Evolutionary conservation across 1,139 yeast species (phyloP), one percentile per base, ranked within the genome.

Genomic region (Candida gigantensis): DNA sequence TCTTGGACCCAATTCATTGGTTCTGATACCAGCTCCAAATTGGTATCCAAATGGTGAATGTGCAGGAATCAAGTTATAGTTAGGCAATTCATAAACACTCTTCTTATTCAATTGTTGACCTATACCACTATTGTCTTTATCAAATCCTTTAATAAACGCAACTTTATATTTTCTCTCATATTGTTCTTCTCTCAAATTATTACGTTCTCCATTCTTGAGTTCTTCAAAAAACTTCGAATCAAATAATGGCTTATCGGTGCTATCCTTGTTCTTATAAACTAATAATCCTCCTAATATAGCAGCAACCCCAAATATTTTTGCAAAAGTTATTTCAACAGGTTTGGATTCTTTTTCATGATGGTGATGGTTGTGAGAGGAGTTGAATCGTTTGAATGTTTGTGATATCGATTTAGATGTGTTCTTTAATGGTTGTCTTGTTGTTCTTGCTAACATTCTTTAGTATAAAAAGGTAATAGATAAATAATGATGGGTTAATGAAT

Each of bases 61-160:
- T n/a, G 74, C 55, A 31, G 70, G 70, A 46, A 71, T 69, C 44
- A 68, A 55, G 31, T 51, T 60, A 29, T 61, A 56, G 24, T 73
- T 64, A 23, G 59, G 47, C 8, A 59, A 48, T 7, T 61, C 55
- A 13, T 58, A 56, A 44, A 57, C 63, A 13, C 57, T 49, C 37
- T 53, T 46, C 51, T 69, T 65, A 49, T 59, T 64, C 45, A 66
- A 72, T 45, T 57, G 65, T 52, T 64, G 72, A 37, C 74, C 75
- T 50, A 68, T 57, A 34, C 76, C 75, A 34, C 76, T 76, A 52
- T 68, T 70, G 49, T 72, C 77, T 53, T 65, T 66, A 36, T 67
- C 68, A 44, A 59, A 65, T n/a, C 59, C 59, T 52, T 67, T 68
- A 44, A 69, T 57, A 51, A 69, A 68, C 12, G 74, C 68, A 11